Evolutionary conservation across 2,329 filamentous ascomycete genomes (phyloP), one percentile per base, ranked within the genome.

Genomic region (Apiospora hydei): DNA sequence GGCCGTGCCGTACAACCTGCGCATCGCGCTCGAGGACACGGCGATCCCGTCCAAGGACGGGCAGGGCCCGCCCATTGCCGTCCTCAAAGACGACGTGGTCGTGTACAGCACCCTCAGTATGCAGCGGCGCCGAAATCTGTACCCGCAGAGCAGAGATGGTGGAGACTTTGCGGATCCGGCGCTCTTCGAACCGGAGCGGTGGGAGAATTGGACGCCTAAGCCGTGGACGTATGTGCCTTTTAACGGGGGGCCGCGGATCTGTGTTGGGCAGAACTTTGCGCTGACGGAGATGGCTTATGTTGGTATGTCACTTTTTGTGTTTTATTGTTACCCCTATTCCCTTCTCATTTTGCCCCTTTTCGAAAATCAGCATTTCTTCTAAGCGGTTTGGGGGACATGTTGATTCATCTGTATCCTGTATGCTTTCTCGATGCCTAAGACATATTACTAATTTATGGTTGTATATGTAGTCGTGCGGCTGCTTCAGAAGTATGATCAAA

Each of bases 231-330:
- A 84, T 73, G 76, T 87, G 4, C 85, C 85, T 3, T 88, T 87
- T 73, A 86, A 83, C 72, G 85, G 84, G 4, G 84, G 84, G 4
- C 84, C 85, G 14, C 75, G 84, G 44, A 83, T 85, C 47, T 90
- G 88, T 73, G 86, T 90, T 46, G 88, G 88, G 1, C 88, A 90
- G 80, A 88, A 89, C 73, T 90, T 90, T 80, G 88, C 88, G 4
- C 84, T 87, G 78, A 86, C 88, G 3, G 88, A 90, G 80, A 89
- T 89, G 86, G 85, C 84, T 0, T 90, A 83, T 73, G 80, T 77
- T 66, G 73, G 83, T 85, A 74, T 79, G 83, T 81, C 26, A 61
- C 0, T 34, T 26, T 34, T 34, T 38, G 26, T 21, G 13, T 11
- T 11, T 24, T 57, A 8, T 44, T 6, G 1, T 44, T 34, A n/a